Evolutionary conservation across 768 basidiomycete species (phyloP), one percentile per base, ranked within the genome.

Genomic region (Lactarius trivialis): DNA sequence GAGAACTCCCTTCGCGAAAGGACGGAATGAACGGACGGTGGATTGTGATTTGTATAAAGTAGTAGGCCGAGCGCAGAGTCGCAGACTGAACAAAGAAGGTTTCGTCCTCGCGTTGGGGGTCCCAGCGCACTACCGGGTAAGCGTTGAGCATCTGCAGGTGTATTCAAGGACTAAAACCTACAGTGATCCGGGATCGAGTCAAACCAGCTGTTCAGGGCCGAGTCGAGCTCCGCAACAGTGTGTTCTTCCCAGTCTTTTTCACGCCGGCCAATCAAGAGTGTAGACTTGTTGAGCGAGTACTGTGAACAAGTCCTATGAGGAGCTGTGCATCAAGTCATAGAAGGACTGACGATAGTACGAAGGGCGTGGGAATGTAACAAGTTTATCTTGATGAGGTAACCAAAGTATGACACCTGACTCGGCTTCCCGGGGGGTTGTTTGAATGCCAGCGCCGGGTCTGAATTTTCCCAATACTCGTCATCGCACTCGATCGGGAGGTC

Each of bases 391-490:
- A 88, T 73, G 41, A 76, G 73, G 53, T 72, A 76, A 56, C 81
- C 76, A 65, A 89, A 89, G 52, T 75, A 80, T 1, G 85, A 74
- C 3, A 86, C 69, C 0, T 68, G 69, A 7, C 81, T 81, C 1
- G 85, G 83, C 66, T 81, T 82, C 28, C 78, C 80, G 1, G 76
- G 68, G 0, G 89, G 89, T 67, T 91, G 89, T 58, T 79, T 79
- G 73, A 86, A 89, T 3, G 76, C 60, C 24, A 62, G n/a, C 1
- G 50, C 15, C 0, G 67, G 65, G 58, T 67, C 36, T 5, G 48
- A 6, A 34, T 60, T 54, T 51, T 55, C 57, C 66, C 66, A 67
- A 17, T 67, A 67, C 51, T 67, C 66, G 6, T 67, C 66, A 21
- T 67, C 66, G 36, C 66, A 67, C 21, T 65, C 66, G 24, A 60